phyloP scores from a whole-genome alignment of 148 eudicot species.

The Rhododendron griersonianum region DNA sequence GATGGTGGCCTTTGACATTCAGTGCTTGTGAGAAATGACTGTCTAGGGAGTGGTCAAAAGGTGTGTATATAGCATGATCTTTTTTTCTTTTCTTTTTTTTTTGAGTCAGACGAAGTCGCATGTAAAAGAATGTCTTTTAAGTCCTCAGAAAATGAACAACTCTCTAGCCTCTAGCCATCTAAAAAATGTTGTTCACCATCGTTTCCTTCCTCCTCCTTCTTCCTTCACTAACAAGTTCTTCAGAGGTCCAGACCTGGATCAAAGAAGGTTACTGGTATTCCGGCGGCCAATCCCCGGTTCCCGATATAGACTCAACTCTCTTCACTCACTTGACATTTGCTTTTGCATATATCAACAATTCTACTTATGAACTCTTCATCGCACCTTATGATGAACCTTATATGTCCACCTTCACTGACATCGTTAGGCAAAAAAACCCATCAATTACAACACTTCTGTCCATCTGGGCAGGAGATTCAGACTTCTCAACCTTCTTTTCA shows the following conservation, averaged over 20 bases:
- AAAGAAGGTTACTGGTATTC: conserved; percentile 31
- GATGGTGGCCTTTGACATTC: too few relatives aligned
- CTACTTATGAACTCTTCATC: conserved; percentile 16
- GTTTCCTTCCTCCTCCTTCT: not conserved
- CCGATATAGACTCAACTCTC: too few relatives aligned
- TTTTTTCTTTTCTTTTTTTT: too few relatives aligned
- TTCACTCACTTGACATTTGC: not conserved
- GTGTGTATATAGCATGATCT: too few relatives aligned
- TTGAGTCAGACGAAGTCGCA: too few relatives aligned
- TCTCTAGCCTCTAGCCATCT: too few relatives aligned
- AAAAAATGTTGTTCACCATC: conserved; percentile 6
- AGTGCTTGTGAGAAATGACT: too few relatives aligned
- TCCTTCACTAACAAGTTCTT: not conserved
- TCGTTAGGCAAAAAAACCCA: conserved; percentile 17
- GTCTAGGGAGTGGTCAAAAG: too few relatives aligned
- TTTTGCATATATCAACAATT: conserved; percentile 22
- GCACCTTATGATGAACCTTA: conserved; percentile 6
- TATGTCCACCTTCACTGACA: conserved; percentile 14
- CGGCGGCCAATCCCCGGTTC: not conserved
- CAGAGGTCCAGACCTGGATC: conserved; percentile 14
- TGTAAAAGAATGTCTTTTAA: too few relatives aligned
- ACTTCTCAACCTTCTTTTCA: not conserved
- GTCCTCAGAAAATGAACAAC: not conserved
- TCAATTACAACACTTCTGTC: conserved; percentile 16
- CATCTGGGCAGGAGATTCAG: not conserved